Conservation (phyloP, 2,329 filamentous ascomycete species). For the Hypoxylon sp. region DNA sequence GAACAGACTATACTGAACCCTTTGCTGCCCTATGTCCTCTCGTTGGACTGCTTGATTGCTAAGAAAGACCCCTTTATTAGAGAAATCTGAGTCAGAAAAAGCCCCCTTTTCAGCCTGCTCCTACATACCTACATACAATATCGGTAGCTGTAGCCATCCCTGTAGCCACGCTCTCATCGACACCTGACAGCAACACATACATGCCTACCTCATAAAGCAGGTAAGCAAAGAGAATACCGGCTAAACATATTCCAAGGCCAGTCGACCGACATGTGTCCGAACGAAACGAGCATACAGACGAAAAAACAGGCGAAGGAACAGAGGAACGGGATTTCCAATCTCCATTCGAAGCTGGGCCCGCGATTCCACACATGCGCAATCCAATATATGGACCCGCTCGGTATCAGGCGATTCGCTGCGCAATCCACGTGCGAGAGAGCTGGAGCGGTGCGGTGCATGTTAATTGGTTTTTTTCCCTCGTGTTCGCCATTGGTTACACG, state of each 20-base stretch:
- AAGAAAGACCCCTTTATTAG: conserved; percentile 7
- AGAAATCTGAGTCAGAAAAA: conserved; percentile 14
- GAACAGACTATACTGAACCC: conserved; percentile 17
- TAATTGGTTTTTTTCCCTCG: no score
- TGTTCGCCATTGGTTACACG: conserved; percentile 27
- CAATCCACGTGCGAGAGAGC: conserved; percentile 28
- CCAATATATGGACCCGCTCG: conserved; percentile 8
- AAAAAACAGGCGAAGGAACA: neutral
- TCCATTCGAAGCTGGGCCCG: conserved; percentile 23
- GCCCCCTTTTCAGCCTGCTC: conserved; percentile 13
- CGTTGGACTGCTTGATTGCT: conserved; percentile 17
- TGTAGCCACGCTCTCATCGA: conserved; percentile 10
- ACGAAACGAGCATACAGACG: neutral
- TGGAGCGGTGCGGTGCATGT: no score
- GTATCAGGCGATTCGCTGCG: conserved; percentile 23
- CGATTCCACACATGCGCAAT: conserved; percentile 29
- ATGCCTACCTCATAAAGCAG: no score
- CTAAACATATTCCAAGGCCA: conserved; percentile 36
- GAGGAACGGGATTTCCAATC: no score
- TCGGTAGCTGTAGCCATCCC: no score
- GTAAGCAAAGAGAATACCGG: no score
- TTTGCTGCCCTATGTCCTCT: neutral
- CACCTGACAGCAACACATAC: conserved; percentile 5
- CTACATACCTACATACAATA: no score
- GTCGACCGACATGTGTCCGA: conserved; percentile 33